A percentile compares a stretch with the other conserved stretches of the same genome.
Evolutionary conservation across 2,329 filamentous ascomycete species (phyloP).

Genomic region (Karstenula rhodostoma): DNA sequence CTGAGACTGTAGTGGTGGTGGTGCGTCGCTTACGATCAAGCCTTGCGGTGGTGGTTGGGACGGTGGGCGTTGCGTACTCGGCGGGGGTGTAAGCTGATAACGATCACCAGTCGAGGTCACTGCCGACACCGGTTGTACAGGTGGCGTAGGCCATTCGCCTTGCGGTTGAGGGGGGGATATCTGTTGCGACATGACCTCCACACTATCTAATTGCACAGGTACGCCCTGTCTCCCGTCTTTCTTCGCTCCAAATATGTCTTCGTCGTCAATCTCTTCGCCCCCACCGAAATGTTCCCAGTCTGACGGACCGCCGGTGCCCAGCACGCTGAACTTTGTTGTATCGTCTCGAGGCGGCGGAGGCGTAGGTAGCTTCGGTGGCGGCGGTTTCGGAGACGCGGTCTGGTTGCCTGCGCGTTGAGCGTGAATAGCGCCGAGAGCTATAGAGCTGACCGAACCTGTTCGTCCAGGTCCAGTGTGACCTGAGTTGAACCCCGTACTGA

Average conservation of each 20-base stretch:
- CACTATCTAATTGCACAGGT: slow-evolving; percentile 33
- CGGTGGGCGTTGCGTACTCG: slow-evolving; percentile 23
- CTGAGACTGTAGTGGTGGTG: slow-evolving; percentile 5
- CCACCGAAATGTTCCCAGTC: slow-evolving; percentile 50
- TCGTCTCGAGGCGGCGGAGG: slow-evolving; percentile 38
- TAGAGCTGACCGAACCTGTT: slow-evolving; percentile 42
- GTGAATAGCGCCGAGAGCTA: slow-evolving; percentile 40
- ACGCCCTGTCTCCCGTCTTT: slow-evolving; percentile 26
- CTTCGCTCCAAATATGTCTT: slow-evolving; percentile 42
- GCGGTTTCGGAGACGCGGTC: slow-evolving; percentile 37
- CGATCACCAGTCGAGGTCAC: slow-evolving; percentile 28
- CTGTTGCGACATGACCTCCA: slow-evolving; percentile 39
- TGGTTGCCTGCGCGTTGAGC: slow-evolving; percentile 34
- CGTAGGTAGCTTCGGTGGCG: slow-evolving; percentile 27
- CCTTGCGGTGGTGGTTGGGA: slow-evolving; percentile 28
- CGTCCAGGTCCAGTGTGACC: slow-evolving; percentile 30
- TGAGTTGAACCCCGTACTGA: slow-evolving; percentile 36
- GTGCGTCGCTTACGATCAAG: slow-evolving; percentile 32
- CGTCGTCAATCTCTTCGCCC: slow-evolving; percentile 46
- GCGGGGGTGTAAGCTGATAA: slow-evolving; percentile 45
- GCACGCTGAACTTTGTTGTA: slow-evolving; percentile 41
- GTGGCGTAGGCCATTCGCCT: slow-evolving; percentile 44
- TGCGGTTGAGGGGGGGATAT: slow-evolving; percentile 36
- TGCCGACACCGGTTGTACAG: slow-evolving; percentile 28
- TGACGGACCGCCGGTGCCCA: slow-evolving; percentile 46